These are phyloP conservation scores for Citrullus mucosospermus DNA, from an alignment of 306 rosid species.

Conservation along the genomic window DNA sequence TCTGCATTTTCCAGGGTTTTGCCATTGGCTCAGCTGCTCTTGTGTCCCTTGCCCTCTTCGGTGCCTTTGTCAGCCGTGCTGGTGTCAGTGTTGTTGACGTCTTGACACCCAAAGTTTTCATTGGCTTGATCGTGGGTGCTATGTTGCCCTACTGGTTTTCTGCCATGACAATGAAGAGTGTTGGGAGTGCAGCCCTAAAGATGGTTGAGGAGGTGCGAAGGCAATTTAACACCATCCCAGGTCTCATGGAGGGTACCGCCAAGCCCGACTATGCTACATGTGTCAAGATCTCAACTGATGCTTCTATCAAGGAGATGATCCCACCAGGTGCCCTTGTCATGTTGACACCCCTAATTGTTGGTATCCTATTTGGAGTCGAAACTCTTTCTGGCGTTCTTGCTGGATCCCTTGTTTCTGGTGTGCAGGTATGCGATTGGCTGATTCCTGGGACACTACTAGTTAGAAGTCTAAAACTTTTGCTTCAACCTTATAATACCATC, in stretches of 20 bases:
- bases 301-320: conserved; percentile 91
- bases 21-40: conserved; percentile 97
- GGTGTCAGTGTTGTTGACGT: conserved; percentile 59
- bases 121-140: conserved; percentile 79
- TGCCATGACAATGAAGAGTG: conserved; percentile 99
- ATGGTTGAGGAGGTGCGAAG: conserved; percentile 99
- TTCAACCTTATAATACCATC: background rate
- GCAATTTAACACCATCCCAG: conserved; percentile 84
- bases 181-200: conserved; percentile 91
- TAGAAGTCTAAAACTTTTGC: background rate
- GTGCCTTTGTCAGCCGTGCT: conserved; percentile 96
- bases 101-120: conserved; percentile 82
- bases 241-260: conserved; percentile 86
- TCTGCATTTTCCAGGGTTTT: conserved; percentile 46
- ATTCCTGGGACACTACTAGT: background rate
- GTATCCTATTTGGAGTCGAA: conserved; percentile 89
- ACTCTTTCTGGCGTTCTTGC: conserved; percentile 96
- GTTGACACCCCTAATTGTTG: conserved; percentile 89
- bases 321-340: conserved; percentile 96
- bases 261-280: conserved; percentile 93
- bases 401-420: conserved; percentile 87
- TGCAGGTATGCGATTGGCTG: conserved; percentile 39
- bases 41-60: conserved; percentile 94
- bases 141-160: conserved; percentile 99
- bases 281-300: conserved; percentile 89